Evolutionary conservation across 2,329 filamentous ascomycete species (phyloP), one percentile per base, ranked within the genome.

Genomic region (Colletotrichum sp.): DNA sequence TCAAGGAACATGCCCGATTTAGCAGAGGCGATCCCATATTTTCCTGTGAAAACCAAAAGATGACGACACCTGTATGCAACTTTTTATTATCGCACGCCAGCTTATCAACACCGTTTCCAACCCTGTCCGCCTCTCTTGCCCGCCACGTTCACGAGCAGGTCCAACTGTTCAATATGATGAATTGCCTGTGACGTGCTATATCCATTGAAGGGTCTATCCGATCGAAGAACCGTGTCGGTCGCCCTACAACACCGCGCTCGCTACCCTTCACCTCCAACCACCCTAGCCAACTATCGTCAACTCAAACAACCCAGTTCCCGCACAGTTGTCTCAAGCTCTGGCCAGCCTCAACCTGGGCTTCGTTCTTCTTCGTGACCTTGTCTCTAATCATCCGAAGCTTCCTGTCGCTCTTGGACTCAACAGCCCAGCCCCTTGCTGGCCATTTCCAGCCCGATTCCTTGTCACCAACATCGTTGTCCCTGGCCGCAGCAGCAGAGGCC

Each of bases 381-480:
- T 60, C 24, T 60, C 26, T 60, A 18, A 26, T 60, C 12, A 60
- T 60, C 57, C 57, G 57, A 60, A 26, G 57, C 57, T 60, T 60
- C 26, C 16, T 60, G 7, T 60, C 57, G 57, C 13, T 60, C 4
- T 60, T 18, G 28, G 57, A 60, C 57, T 30, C 57, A 12, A 60
- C 15, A n/a, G 24, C 55, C 55, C 55, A 60, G 26, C 55, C 15
- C 55, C 55, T 2, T 18, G 16, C 3, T 60, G 16, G 57, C 13
- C 8, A 28, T 60, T 28, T 60, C 57, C 57, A 60, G 8, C 57
- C 57, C 36, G 16, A 39, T 9, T 4, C 8, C 16, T 57, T 24
- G 18, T 60, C 57, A 8, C 26, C 57, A 9, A 5, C 24, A n/a
- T 60, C 15, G 5, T 60, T 18, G 8, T 30, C 16, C 24, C 57